These are phyloP conservation scores for Pythium brassicae DNA, from an alignment of 352 stramenopile species.

Conservation along the genomic window DNA sequence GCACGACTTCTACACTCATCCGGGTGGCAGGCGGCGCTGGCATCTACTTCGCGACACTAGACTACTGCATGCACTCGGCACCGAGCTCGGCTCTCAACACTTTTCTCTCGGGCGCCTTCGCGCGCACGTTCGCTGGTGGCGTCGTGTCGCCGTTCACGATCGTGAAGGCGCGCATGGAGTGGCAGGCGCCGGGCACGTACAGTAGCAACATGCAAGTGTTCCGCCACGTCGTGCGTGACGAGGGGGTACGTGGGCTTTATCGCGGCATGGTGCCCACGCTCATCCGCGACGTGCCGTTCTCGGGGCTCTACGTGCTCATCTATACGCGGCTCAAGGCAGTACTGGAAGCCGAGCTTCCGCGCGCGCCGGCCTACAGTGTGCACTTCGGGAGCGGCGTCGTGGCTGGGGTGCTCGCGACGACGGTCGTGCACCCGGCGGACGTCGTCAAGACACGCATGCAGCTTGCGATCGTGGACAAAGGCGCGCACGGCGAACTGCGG, in stretches of 20 bases:
- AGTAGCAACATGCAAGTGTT: conserved; percentile 61
- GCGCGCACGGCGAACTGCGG: conserved; percentile 19
- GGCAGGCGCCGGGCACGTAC: conserved; percentile 56
- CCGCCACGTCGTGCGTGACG: conserved; percentile 53
- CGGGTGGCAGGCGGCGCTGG: conserved; percentile 75
- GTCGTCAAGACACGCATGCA: conserved; percentile 90
- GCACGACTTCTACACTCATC: conserved; percentile 76
- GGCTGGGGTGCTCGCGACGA: conserved; percentile 70
- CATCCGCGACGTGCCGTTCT: conserved; percentile 87
- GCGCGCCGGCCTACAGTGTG: conserved; percentile 50
- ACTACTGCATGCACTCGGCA: conserved; percentile 56
- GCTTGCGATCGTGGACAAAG: conserved; percentile 54
- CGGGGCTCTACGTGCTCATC: conserved; percentile 82
- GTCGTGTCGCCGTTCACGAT: conserved; percentile 85
- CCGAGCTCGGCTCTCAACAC: conserved; percentile 61
- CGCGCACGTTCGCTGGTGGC: conserved; percentile 77
- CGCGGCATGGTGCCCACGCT: conserved; percentile 82
- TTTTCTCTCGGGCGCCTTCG: conserved; percentile 76
- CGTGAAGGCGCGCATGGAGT: conserved; percentile 87
- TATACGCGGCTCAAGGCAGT: conserved; percentile 68
- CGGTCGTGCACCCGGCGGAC: conserved; percentile 81
- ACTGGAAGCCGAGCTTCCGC: conserved; percentile 34
- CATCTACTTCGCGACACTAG: conserved; percentile 81
- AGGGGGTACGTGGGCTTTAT: conserved; percentile 77
- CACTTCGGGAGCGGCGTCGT: conserved; percentile 80